These are phyloP conservation scores for Xylaria sp. DNA, from an alignment of 2,329 filamentous ascomycete genomes.

Conservation along the genomic window DNA sequence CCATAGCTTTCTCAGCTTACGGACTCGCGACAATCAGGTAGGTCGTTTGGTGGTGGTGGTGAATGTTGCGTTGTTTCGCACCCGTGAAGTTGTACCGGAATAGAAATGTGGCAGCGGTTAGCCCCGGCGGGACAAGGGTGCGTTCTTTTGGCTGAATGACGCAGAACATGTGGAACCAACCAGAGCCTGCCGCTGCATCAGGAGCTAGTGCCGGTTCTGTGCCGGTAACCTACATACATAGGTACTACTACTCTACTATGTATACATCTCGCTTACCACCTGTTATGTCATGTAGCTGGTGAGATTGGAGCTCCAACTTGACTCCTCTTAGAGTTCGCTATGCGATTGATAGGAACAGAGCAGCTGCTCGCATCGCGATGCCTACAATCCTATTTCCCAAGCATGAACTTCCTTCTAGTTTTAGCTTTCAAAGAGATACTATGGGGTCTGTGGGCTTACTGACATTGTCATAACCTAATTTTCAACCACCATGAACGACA, in stretches of 20 bases:
- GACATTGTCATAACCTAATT: not conserved
- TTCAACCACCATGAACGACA: not conserved
- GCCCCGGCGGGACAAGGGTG: constrained; percentile 25
- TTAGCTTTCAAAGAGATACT: not conserved
- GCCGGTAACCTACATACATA: not conserved
- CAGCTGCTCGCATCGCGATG: not conserved
- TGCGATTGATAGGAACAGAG: too few species aligned
- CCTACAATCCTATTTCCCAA: not conserved
- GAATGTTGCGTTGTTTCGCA: constrained; percentile 19
- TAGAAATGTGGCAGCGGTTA: constrained; percentile 27
- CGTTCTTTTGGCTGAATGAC: constrained; percentile 28
- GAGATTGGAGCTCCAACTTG: too few species aligned
- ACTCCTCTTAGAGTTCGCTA: too few species aligned
- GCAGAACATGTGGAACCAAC: constrained; percentile 8
- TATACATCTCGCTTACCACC: not conserved
- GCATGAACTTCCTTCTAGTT: not conserved
- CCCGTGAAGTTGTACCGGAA: not conserved
- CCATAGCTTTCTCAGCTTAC: constrained; percentile 52
- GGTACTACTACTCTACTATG: not conserved
- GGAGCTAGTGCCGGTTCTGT: constrained; percentile 5
- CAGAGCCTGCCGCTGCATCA: constrained; percentile 8
- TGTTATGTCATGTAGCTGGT: too few species aligned
- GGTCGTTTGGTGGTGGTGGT: not conserved
- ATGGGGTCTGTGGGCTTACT: not conserved
- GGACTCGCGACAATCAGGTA: not conserved